Conservation (phyloP, 2,329 filamentous ascomycete genomes). For the Incumbomyces delicatus region DNA sequence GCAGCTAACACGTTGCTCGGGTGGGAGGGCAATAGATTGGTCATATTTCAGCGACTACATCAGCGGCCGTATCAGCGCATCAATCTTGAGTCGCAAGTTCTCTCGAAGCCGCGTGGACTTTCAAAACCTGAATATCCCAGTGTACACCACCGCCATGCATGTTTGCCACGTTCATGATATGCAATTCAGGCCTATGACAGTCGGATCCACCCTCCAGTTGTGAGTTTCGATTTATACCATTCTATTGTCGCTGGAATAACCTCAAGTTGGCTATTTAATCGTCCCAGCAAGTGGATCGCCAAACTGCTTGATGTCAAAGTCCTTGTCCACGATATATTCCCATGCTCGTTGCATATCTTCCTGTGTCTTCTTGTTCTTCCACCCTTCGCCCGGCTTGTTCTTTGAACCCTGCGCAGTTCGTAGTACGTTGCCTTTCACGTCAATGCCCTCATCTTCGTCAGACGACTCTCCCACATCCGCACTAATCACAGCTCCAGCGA, state of each 20-base stretch:
- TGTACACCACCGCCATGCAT: not conserved
- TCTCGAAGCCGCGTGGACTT: no score
- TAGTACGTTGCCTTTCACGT: not conserved
- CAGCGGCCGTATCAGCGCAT: no score
- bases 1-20: not conserved
- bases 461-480: not conserved
- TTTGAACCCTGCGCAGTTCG: conserved; percentile 12
- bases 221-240: not conserved
- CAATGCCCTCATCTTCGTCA: conserved; percentile 6
- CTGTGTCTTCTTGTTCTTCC: conserved; percentile 47
- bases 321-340: conserved; percentile 42
- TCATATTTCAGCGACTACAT: no score
- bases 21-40: no score
- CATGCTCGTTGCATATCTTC: conserved; percentile 46
- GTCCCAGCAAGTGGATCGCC: conserved; percentile 15
- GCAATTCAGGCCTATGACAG: no score
- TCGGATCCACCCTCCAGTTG: no score
- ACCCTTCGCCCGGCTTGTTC: conserved; percentile 41
- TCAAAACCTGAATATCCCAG: no score
- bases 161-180: not conserved
- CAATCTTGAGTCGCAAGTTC: no score
- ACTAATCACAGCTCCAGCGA: not conserved
- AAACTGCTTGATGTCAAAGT: conserved; percentile 34
- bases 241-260: not conserved
- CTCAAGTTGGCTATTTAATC: not conserved